These are phyloP conservation scores for Pachysandra terminalis DNA, from an alignment of 164 flowering plant species.

Conservation along the genomic window DNA sequence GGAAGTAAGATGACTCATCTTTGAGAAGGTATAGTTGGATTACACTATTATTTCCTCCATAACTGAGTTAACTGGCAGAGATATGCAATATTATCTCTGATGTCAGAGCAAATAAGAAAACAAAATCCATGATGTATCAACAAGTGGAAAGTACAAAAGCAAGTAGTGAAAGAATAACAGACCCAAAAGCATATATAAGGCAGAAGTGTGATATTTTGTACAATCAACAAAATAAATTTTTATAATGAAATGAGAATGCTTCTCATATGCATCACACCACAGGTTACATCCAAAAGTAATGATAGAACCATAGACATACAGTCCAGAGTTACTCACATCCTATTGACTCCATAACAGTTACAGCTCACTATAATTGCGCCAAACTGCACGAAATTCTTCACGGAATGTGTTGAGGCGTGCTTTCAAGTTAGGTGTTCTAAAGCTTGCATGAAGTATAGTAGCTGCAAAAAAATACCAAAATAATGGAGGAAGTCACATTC, in stretches of 20 bases:
- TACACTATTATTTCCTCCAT: neutral
- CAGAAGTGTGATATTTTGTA: neutral
- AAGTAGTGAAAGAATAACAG: neutral
- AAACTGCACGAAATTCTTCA: constrained; percentile 94
- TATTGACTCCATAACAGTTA: constrained; percentile 28
- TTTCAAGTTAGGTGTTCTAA: constrained; percentile 91
- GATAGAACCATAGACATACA: neutral
- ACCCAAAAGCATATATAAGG: neutral
- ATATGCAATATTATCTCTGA: neutral
- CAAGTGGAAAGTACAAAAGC: neutral
- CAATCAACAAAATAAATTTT: neutral
- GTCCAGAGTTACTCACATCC: constrained; percentile 23
- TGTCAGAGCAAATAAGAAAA: neutral
- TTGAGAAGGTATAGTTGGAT: neutral
- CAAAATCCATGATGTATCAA: neutral
- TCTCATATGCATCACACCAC: neutral
- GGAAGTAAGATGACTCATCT: no score
- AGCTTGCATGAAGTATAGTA: constrained; percentile 92
- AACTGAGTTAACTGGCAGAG: neutral
- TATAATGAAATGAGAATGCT: neutral
- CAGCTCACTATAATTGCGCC: constrained; percentile 98
- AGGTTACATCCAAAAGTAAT: neutral
- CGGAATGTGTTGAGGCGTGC: constrained; percentile 96
- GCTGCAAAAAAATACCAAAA: constrained; percentile 36
- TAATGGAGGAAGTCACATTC: neutral